Percentiles rank a stretch among this genome's conserved stretches.
Evolutionary conservation across 768 basidiomycete species (phyloP).

Genomic region (Peribolospora kevripleyi): DNA sequence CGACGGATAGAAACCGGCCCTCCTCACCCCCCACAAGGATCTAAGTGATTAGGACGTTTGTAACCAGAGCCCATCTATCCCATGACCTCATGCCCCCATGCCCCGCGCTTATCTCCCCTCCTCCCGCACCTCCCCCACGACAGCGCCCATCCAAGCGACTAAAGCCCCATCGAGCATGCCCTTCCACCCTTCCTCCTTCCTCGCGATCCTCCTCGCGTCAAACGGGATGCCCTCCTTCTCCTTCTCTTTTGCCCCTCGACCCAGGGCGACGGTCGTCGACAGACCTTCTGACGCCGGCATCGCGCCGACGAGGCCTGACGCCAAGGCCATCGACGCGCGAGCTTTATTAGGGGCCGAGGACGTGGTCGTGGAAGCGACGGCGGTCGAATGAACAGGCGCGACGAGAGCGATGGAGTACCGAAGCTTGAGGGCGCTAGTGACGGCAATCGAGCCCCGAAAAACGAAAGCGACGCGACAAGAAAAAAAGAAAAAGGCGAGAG

Average conservation of each 20-base stretch:
- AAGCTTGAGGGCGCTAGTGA: constrained; percentile 42
- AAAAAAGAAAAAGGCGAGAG: background rate
- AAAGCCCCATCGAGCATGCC: constrained; percentile 44
- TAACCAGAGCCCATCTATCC: too few species aligned
- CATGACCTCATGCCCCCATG: too few species aligned
- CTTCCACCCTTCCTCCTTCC: constrained; percentile 56
- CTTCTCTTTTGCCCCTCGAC: constrained; percentile 19
- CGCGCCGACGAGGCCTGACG: constrained; percentile 12
- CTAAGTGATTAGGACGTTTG: too few species aligned
- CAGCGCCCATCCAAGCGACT: constrained; percentile 39
- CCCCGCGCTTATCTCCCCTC: background rate
- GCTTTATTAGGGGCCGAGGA: constrained; percentile 12
- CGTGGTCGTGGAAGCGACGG: constrained; percentile 13
- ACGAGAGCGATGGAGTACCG: constrained; percentile 53
- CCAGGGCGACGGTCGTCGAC: background rate
- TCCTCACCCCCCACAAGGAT: too few species aligned
- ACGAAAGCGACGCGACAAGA: background rate
- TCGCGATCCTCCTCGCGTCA: constrained; percentile 47
- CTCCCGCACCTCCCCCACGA: constrained; percentile 36
- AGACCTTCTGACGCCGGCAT: background rate
- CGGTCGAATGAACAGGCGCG: constrained; percentile 25
- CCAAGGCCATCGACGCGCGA: constrained; percentile 2
- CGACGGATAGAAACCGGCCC: too few species aligned
- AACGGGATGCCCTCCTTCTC: constrained; percentile 34
- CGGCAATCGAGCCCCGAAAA: background rate